A percentile compares a stretch with the other conserved stretches of the same genome.
phyloP scores from a whole-genome alignment of 495 filamentous ascomycete species.

The Penicillium riverlandense region DNA sequence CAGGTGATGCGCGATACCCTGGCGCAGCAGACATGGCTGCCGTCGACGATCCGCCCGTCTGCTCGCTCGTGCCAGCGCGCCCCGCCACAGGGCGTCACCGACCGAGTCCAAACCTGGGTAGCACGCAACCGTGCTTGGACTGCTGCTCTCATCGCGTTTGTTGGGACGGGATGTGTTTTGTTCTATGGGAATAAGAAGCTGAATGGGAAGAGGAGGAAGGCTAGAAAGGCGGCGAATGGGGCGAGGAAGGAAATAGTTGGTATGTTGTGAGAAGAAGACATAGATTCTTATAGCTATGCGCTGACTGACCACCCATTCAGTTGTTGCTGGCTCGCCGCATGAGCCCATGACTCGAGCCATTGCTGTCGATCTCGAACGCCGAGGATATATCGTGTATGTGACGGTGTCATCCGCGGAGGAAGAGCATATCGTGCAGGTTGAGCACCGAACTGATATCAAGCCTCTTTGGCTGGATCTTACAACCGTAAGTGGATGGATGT shows the following conservation, averaged over 20 bases:
- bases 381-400: slow-evolving; percentile 90
- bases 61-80: slow-evolving; percentile 42
- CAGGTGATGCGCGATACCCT: slow-evolving; percentile 53
- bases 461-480: slow-evolving; percentile 78
- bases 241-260: slow-evolving; percentile 79
- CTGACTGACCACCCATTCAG: slow-evolving; percentile 23
- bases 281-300: not conserved
- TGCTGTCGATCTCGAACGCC: slow-evolving; percentile 75
- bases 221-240: slow-evolving; percentile 72
- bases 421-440: slow-evolving; percentile 66
- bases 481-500: slow-evolving; percentile 18
- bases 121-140: slow-evolving; percentile 60
- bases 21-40: slow-evolving; percentile 60
- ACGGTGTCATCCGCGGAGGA: slow-evolving; percentile 74
- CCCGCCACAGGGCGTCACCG: slow-evolving; percentile 24
- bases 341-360: slow-evolving; percentile 76
- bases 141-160: slow-evolving; percentile 57
- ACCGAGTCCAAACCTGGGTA: slow-evolving; percentile 55
- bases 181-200: slow-evolving; percentile 54
- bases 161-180: slow-evolving; percentile 61
- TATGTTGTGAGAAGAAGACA: slow-evolving; percentile 15
- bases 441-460: slow-evolving; percentile 71
- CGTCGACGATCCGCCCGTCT: slow-evolving; percentile 53
- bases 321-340: slow-evolving; percentile 74
- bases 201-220: slow-evolving; percentile 61